Conservation (phyloP, 371 early-diverging fungal genomes). For the Syncephalastrum monosporum region DNA sequence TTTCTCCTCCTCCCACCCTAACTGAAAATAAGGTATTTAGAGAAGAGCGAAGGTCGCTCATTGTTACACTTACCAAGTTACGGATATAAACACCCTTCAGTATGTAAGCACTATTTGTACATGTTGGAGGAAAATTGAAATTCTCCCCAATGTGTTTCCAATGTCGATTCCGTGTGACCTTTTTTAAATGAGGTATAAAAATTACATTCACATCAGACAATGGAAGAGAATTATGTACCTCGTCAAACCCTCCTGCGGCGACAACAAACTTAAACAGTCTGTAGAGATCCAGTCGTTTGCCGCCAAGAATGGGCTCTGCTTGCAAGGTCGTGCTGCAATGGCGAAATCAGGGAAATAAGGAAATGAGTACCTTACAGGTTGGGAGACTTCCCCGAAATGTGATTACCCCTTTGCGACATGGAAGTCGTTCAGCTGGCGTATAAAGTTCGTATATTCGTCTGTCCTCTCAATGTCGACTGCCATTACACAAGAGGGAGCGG, state of each 20-base stretch:
- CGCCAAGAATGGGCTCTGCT: slow-evolving; percentile 72
- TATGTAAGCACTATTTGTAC: slow-evolving; percentile 83
- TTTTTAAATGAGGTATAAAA: not conserved
- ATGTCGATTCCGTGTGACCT: slow-evolving; percentile 76
- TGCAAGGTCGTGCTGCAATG: slow-evolving; percentile 54
- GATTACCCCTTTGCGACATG: slow-evolving; percentile 70
- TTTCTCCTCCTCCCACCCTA: slow-evolving; percentile 54
- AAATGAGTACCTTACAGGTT: too few species aligned
- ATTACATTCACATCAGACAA: too few species aligned
- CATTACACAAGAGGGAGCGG: not conserved
- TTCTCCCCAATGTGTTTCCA: slow-evolving; percentile 78
- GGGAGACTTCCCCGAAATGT: too few species aligned
- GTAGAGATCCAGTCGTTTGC: slow-evolving; percentile 66
- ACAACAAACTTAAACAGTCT: slow-evolving; percentile 63
- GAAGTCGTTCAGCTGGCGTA: slow-evolving; percentile 66
- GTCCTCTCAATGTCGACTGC: slow-evolving; percentile 68
- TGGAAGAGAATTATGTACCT: slow-evolving; percentile 30
- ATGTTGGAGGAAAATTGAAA: slow-evolving; percentile 79
- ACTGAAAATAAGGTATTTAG: slow-evolving; percentile 13
- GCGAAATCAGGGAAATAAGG: not conserved
- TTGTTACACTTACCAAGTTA: slow-evolving; percentile 45
- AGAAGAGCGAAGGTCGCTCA: not conserved
- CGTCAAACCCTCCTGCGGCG: slow-evolving; percentile 67
- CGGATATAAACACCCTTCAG: slow-evolving; percentile 74
- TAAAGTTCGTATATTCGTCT: slow-evolving; percentile 70